Evolutionary conservation across 306 rosid genomes (phyloP), one percentile per base, ranked within the genome.

Genomic region (Senna tora): DNA sequence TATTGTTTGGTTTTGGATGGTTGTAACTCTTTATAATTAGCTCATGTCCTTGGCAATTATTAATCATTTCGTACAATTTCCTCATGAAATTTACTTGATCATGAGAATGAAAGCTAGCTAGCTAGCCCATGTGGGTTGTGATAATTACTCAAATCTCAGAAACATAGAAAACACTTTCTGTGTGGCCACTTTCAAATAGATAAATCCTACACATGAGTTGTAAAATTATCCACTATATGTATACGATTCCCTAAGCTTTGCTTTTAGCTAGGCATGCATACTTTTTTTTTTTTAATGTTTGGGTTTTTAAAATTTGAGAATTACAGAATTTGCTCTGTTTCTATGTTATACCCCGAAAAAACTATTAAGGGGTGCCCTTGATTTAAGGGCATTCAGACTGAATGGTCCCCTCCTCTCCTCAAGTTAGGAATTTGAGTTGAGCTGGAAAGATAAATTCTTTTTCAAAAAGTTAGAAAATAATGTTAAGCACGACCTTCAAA

Each of bases 91-190:
- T 41, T 42, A 53, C 77, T 47, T 42, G 71, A 34, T 39, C 41
- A 73, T 30, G 39, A 60, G 75, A 79, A 75, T 84, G 67, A 66
- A 13, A 51, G 52, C n/a, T n/a, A n/a, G n/a, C n/a, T n/a, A n/a
- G n/a, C n/a, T n/a, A n/a, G n/a, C 67, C 80, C 91, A 86, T 77
- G 94, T 82, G 91, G 84, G 70, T 21, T 28, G 75, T 80, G 53
- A 82, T 82, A 33, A 88, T 78, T 61, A 64, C 82, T 45, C 42
- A 19, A 71, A 74, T 78, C 69, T 47, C 33, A 61, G 39, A 25
- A 70, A 64, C 71, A 69, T 10, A 36, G 60, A 75, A 72, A 65
- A 41, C 52, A 39, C 49, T 28, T 28, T 61, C 55, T 65, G 60
- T 62, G 55, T 4, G 47, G 53, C 30, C 33, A 36, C 52, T 80